Conservation (phyloP, 371 early-diverging fungal species). For the Syncephalis fuscata region DNA sequence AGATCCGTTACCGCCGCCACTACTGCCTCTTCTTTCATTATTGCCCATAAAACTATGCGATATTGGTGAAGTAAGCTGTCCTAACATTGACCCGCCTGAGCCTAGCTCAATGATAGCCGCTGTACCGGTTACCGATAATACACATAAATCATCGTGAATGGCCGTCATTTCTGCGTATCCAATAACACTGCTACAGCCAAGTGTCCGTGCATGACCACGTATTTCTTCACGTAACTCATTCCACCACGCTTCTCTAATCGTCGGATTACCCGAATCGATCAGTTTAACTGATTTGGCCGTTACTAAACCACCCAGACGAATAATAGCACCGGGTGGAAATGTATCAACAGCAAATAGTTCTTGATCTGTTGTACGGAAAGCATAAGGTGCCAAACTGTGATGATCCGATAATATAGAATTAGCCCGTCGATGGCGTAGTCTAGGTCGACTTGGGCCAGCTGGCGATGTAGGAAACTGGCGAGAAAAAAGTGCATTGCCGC, state of each 20-base stretch:
- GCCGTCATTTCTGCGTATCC: conserved; percentile 46
- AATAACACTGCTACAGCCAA: conserved; percentile 41
- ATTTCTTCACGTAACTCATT: conserved; percentile 56
- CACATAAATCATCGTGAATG: conserved; percentile 40
- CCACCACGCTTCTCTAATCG: conserved; percentile 55
- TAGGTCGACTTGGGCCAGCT: background rate
- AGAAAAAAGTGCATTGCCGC: background rate
- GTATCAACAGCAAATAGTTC: conserved; percentile 28
- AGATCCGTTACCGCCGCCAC: too few species aligned
- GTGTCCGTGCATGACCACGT: conserved; percentile 36
- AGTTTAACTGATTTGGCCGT: conserved; percentile 51
- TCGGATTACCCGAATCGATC: conserved; percentile 33
- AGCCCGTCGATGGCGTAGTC: background rate
- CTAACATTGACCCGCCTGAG: too few species aligned
- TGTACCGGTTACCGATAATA: conserved; percentile 51
- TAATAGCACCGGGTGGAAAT: conserved; percentile 38
- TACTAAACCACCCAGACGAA: conserved; percentile 47
- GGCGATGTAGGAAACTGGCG: conserved; percentile 7
- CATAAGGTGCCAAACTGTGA: conserved; percentile 4
- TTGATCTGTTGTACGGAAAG: conserved; percentile 18
- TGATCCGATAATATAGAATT: conserved; percentile 8
- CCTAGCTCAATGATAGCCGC: conserved; percentile 29
- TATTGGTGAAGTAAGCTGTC: too few species aligned
- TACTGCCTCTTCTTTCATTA: too few species aligned
- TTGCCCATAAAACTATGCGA: too few species aligned